Evolutionary conservation across 2,329 filamentous ascomycete species (phyloP), one percentile per base, ranked within the genome.

Genomic region (Cryphonectria parasitica): DNA sequence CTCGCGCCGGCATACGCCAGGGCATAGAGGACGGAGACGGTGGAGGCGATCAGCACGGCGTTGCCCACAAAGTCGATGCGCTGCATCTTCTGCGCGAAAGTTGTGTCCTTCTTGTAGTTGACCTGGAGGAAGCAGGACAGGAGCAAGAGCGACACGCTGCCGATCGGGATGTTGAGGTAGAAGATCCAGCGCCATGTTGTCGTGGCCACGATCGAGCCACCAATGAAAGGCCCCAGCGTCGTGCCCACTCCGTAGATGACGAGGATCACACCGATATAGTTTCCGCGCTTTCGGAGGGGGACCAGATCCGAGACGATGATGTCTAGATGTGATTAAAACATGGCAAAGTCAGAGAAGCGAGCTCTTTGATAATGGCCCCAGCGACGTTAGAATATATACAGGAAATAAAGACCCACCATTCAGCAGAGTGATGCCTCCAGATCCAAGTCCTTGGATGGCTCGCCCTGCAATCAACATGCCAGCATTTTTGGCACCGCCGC

Each of bases 251-350:
- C 75, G 71, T 77, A 78, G 0, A 80, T 72, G 6, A 74, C 60
- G 8, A 80, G 67, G 2, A 83, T 73, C 3, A 81, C 73, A 2
- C 74, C 77, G 36, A 81, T 75, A 66, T 80, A 85, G 6, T 80
- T 79, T 2, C 82, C 81, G 64, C 85, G 76, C 68, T 85, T 77
- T 5, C 81, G 77, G 10, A 87, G 75, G 0, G 85, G 83, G 0
- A 86, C 79, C 1, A 87, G 75, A 69, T 87, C 86, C 54, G 79
- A 82, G 13, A 75, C 64, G 34, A 74, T 67, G 54, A 73, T 68
- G 36, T 72, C 66, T 49, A 72, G 39, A 15, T 49, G 17, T 3
- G 36, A 52, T 52, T n/a, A 52, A 8, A n/a, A 8, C 19, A 52
- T 41, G 39, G 17, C 41, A 25, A 52, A 49, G 45, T 49, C 45